Evolutionary conservation across 2,329 filamentous ascomycete genomes (phyloP).

Genomic region (Aureobasidium vineae): DNA sequence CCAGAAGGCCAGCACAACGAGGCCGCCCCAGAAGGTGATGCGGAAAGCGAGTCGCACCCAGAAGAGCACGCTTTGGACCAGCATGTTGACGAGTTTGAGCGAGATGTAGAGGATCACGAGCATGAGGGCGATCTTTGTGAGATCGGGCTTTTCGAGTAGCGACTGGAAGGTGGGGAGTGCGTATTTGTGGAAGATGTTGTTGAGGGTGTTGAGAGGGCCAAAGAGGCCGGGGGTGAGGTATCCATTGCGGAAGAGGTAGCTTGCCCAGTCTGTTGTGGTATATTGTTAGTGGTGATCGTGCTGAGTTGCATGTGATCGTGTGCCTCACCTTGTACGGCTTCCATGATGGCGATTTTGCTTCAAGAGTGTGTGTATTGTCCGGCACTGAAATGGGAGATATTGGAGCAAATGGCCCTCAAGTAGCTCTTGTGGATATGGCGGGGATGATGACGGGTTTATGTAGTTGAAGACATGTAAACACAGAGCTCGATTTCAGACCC

Average conservation of each 20-base stretch:
- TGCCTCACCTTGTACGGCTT: conserved; percentile 35
- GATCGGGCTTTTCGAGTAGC: conserved; percentile 43
- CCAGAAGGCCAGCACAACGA: conserved; percentile 57
- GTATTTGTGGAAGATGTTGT: conserved; percentile 33
- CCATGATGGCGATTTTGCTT: conserved; percentile 30
- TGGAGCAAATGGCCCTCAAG: background rate
- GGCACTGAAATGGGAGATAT: background rate
- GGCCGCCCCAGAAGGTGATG: conserved; percentile 62
- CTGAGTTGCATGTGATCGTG: conserved; percentile 8
- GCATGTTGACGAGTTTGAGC: conserved; percentile 64
- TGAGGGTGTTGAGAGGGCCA: conserved; percentile 29
- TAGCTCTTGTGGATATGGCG: background rate
- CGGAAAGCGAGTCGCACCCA: conserved; percentile 68
- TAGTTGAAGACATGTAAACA: conserved; percentile 6
- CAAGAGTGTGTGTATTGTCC: background rate
- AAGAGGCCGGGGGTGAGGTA: conserved; percentile 31
- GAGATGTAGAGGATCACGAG: conserved; percentile 62
- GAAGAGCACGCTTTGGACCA: conserved; percentile 70
- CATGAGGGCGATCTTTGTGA: conserved; percentile 56
- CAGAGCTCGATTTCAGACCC: conserved; percentile 7
- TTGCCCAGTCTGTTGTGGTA: conserved; percentile 35
- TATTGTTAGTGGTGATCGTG: conserved; percentile 15
- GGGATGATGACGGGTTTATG: background rate
- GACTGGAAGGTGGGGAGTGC: conserved; percentile 35
- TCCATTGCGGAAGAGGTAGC: conserved; percentile 33